These are phyloP conservation scores for Termitomyces sp. DNA, from an alignment of 768 basidiomycete species.

Conservation along the genomic window DNA sequence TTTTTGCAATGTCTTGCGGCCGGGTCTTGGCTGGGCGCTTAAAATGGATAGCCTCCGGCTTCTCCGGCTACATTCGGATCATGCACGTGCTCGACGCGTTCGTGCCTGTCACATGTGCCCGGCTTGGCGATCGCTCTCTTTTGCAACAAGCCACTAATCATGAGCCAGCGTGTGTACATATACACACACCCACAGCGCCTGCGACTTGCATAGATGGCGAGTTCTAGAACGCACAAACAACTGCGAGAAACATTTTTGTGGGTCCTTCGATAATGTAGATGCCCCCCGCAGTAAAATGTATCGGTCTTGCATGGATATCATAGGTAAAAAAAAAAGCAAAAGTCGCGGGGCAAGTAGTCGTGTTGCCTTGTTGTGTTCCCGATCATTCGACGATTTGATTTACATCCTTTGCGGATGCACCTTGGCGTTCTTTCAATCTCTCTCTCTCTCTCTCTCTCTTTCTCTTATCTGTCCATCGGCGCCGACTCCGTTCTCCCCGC, in stretches of 20 bases:
- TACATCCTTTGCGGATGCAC: background rate
- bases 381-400: background rate
- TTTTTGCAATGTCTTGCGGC: background rate
- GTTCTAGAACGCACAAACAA: background rate
- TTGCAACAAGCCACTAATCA: too few species aligned
- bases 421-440: background rate
- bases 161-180: background rate
- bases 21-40: background rate
- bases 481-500: slow-evolving; percentile 11
- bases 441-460: background rate
- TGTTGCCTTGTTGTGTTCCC: slow-evolving; percentile 2
- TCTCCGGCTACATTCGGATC: too few species aligned
- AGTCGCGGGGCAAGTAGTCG: background rate
- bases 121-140: background rate
- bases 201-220: too few species aligned
- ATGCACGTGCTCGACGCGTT: background rate
- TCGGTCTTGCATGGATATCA: background rate
- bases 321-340: background rate
- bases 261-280: background rate
- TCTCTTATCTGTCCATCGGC: background rate
- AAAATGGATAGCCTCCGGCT: too few species aligned
- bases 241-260: background rate
- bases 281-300: background rate
- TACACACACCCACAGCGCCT: too few species aligned
- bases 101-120: background rate